Conservation (phyloP, 2,329 filamentous ascomycete species). For the Calonectria pseudoturangicola region DNA sequence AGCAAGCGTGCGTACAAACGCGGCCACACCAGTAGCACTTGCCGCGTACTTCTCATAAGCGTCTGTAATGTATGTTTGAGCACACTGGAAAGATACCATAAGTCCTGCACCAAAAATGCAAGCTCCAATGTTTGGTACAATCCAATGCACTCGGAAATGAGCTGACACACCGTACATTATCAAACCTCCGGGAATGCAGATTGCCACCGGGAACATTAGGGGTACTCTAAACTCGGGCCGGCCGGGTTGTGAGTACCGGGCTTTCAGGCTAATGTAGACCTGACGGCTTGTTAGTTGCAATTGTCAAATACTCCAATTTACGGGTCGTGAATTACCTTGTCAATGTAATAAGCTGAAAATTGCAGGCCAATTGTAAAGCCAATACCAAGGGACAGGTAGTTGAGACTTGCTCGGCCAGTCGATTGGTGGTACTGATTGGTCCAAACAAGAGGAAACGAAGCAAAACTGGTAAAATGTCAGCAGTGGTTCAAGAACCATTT, state of each 20-base stretch:
- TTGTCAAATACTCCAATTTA: fast-evolving
- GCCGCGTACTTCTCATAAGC: conserved; percentile 64
- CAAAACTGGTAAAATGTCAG: conserved; percentile 58
- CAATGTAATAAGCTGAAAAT: conserved; percentile 66
- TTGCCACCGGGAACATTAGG: conserved; percentile 58
- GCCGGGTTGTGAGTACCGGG: conserved; percentile 52
- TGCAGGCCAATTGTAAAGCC: conserved; percentile 73
- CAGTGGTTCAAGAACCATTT: fast-evolving
- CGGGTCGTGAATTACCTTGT: conserved; percentile 50
- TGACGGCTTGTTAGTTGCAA: conserved; percentile 22
- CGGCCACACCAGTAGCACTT: conserved; percentile 70
- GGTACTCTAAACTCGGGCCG: conserved; percentile 60
- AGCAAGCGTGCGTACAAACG: conserved; percentile 72
- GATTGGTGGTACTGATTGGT: conserved; percentile 67
- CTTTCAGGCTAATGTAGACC: conserved; percentile 55
- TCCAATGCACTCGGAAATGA: conserved; percentile 66
- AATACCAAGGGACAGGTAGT: conserved; percentile 72
- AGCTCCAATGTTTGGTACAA: conserved; percentile 75
- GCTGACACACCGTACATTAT: conserved; percentile 70
- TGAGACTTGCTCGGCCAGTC: conserved; percentile 67
- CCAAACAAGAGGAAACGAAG: conserved; percentile 72
- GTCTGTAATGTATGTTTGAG: conserved; percentile 76
- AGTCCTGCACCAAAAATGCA: conserved; percentile 67
- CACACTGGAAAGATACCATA: conserved; percentile 74
- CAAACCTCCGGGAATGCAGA: conserved; percentile 68